A percentile compares a stretch with the other conserved stretches of the same genome.
These are phyloP conservation scores for Rhizopus microsporus DNA, from an alignment of 371 early-diverging fungal species.

Conservation along the genomic window DNA sequence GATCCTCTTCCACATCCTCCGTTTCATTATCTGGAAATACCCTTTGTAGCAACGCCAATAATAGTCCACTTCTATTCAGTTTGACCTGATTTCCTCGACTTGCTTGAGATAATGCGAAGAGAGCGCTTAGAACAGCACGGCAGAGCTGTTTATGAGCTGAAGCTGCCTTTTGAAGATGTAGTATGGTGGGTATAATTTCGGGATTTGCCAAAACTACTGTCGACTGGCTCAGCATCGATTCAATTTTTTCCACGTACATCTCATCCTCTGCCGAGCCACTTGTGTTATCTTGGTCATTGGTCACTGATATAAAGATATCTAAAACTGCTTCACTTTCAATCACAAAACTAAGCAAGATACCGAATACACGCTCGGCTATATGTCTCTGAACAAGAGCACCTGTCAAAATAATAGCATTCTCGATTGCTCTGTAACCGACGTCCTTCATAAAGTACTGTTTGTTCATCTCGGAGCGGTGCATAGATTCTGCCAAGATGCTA, in stretches of 20 bases:
- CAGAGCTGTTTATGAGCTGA: slow-evolving; percentile 40
- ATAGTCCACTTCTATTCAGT: slow-evolving; percentile 60
- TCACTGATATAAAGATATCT: slow-evolving; percentile 46
- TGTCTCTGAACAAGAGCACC: slow-evolving; percentile 50
- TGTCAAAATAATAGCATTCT: slow-evolving; percentile 64
- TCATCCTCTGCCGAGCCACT: neutral
- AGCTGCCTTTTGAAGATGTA: slow-evolving; percentile 51
- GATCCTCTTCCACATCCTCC: neutral
- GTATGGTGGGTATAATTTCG: slow-evolving; percentile 55
- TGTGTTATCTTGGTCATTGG: slow-evolving; percentile 2
- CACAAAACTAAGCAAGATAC: slow-evolving; percentile 65
- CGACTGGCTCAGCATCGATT: slow-evolving; percentile 27
- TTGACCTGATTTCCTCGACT: slow-evolving; percentile 66
- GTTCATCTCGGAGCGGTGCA: slow-evolving; percentile 60
- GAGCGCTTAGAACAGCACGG: slow-evolving; percentile 44
- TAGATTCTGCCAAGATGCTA: slow-evolving; percentile 57
- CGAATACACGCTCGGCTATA: slow-evolving; percentile 51
- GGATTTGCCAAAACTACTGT: slow-evolving; percentile 51
- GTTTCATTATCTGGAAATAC: slow-evolving; percentile 13
- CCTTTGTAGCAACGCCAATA: slow-evolving; percentile 53
- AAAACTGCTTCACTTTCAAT: slow-evolving; percentile 50
- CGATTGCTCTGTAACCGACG: slow-evolving; percentile 58
- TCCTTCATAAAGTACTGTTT: slow-evolving; percentile 54
- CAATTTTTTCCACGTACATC: slow-evolving; percentile 16
- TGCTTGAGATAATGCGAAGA: slow-evolving; percentile 53